These are phyloP conservation scores for Xylariaceae sp. DNA, from an alignment of 2,329 filamentous ascomycete species.

Conservation along the genomic window DNA sequence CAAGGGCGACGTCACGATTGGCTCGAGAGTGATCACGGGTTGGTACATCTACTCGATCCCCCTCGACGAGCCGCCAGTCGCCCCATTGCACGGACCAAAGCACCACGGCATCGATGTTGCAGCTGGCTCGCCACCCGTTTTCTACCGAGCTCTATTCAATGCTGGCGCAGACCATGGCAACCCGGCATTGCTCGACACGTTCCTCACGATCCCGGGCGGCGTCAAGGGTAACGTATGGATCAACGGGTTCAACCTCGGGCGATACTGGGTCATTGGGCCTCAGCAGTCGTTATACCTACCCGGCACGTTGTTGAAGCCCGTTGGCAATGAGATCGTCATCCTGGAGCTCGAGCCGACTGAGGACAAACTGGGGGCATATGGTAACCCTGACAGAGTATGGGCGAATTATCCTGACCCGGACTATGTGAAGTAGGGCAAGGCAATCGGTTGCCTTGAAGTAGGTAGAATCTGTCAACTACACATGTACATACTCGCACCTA, in stretches of 20 bases:
- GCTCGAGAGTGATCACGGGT: conserved; percentile 28
- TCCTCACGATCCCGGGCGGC: conserved; percentile 37
- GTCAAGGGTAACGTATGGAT: conserved; percentile 44
- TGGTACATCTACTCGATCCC: conserved; percentile 40
- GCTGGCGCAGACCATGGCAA: conserved; percentile 28
- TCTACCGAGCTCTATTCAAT: conserved; percentile 32
- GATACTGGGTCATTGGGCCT: conserved; percentile 44
- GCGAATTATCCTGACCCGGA: conserved; percentile 31
- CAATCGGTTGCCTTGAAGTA: not conserved
- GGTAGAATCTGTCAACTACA: too few species aligned
- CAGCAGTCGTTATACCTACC: conserved; percentile 45
- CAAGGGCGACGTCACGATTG: conserved; percentile 39
- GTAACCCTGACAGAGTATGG: conserved; percentile 26
- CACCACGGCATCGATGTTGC: not conserved
- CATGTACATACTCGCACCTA: not conserved
- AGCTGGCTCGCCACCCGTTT: conserved; percentile 25
- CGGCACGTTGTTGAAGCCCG: conserved; percentile 34
- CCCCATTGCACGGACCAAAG: conserved; percentile 6
- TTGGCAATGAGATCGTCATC: conserved; percentile 38
- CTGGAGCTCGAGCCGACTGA: conserved; percentile 39
- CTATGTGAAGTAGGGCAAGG: conserved; percentile 13
- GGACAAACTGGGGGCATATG: conserved; percentile 23
- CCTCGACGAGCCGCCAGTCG: conserved; percentile 27
- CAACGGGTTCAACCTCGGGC: conserved; percentile 41
- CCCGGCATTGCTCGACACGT: conserved; percentile 31